Percentiles rank a stretch among this genome's conserved stretches.
Evolutionary conservation across 139 green algal genomes (phyloP).

Genomic region (Picochlorum sp.): DNA sequence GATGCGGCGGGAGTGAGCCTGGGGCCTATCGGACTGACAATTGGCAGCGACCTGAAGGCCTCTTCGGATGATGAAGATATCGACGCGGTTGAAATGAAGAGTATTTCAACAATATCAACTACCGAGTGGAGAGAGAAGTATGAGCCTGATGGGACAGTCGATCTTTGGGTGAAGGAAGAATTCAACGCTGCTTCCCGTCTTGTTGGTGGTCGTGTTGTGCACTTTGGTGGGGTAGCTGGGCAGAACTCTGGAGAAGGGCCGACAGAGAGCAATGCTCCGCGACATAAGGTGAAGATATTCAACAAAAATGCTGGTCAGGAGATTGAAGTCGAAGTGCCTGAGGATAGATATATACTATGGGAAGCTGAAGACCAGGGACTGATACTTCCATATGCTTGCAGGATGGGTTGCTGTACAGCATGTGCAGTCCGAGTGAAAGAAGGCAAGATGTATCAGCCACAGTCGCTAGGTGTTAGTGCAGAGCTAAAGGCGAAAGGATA

Average conservation of each 20-base stretch:
- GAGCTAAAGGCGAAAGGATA: constrained; percentile 67
- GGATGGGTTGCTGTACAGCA: constrained; percentile 95
- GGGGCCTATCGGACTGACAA: constrained; percentile 54
- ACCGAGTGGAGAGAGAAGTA: constrained; percentile 66
- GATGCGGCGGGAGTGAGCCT: constrained; percentile 30
- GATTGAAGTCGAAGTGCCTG: constrained; percentile 56
- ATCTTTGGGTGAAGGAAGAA: constrained; percentile 89
- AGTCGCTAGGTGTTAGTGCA: constrained; percentile 48
- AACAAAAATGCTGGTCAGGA: constrained; percentile 58
- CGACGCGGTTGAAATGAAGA: constrained; percentile 5
- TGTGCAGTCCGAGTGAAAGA: constrained; percentile 80
- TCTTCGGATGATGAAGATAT: background rate
- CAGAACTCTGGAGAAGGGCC: constrained; percentile 64
- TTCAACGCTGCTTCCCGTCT: constrained; percentile 83
- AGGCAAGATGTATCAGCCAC: constrained; percentile 46
- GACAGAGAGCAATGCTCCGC: constrained; percentile 20
- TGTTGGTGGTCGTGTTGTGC: constrained; percentile 54
- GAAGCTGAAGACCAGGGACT: constrained; percentile 87
- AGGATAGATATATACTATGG: constrained; percentile 80
- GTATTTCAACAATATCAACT: constrained; percentile 62
- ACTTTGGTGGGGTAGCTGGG: constrained; percentile 54
- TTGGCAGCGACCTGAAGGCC: constrained; percentile 15
- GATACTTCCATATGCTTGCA: constrained; percentile 87
- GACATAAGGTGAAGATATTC: constrained; percentile 69
- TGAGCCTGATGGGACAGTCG: constrained; percentile 68